These are phyloP conservation scores for Trichoderma cornu-damae DNA, from an alignment of 2,329 filamentous ascomycete genomes.

Conservation along the genomic window DNA sequence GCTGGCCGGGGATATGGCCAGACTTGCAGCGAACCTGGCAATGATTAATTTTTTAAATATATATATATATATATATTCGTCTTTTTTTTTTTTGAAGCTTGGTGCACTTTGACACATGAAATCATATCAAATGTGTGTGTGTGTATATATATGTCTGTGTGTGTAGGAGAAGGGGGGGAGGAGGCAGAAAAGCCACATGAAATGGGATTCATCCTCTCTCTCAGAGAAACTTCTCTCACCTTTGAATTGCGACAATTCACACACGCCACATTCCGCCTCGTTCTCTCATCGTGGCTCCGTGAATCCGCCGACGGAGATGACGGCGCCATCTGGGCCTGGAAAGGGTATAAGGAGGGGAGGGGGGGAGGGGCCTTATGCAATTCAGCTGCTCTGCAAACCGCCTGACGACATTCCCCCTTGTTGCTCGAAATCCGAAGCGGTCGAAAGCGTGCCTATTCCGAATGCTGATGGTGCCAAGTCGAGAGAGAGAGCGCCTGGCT, in stretches of 20 bases:
- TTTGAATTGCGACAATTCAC: conserved; percentile 39
- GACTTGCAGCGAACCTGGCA: conserved; percentile 45
- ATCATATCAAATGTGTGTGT: neutral
- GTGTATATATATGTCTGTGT: no score
- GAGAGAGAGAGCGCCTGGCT: neutral
- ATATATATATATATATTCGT: no score
- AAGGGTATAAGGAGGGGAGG: no score
- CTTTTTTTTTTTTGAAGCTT: no score
- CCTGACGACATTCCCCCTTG: neutral
- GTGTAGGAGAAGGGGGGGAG: no score
- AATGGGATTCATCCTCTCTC: neutral
- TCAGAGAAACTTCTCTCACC: conserved; percentile 26
- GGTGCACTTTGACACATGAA: neutral
- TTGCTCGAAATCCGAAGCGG: neutral
- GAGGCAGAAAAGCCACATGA: no score
- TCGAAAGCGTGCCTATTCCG: neutral
- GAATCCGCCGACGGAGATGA: conserved; percentile 29
- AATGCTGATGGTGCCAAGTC: neutral
- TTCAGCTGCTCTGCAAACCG: neutral
- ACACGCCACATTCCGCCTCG: conserved; percentile 37
- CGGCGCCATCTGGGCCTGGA: conserved; percentile 26
- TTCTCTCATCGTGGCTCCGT: conserved; percentile 27
- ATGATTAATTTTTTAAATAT: neutral
- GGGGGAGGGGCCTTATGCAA: no score
- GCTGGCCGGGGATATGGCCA: conserved; percentile 35